A percentile compares a stretch with the other conserved stretches of the same genome.
Conservation (phyloP, 1,139 yeast genomes). For the Hyphopichia burtonii region DNA sequence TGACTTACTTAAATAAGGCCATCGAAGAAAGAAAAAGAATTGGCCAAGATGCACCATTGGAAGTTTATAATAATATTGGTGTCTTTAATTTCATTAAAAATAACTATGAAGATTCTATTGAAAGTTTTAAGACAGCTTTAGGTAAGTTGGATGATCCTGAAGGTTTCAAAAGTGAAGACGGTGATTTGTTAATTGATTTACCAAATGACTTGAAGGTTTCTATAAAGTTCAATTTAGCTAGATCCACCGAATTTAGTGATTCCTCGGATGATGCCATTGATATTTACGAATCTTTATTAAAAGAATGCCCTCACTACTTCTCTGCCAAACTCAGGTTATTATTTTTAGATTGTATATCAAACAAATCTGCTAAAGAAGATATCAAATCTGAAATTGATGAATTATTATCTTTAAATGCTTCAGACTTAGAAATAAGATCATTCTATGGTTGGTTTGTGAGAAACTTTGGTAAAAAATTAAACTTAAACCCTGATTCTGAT, state of each 20-base stretch:
- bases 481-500: conserved; percentile 60
- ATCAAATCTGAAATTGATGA: conserved; percentile 52
- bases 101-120: conserved; percentile 43
- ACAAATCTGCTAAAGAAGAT: conserved; percentile 37
- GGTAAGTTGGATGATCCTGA: conserved; percentile 16
- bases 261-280: conserved; percentile 42
- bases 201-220: conserved; percentile 42
- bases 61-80: conserved; percentile 79
- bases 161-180: conserved; percentile 23
- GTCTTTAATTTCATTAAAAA: conserved; percentile 74
- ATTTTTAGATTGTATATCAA: conserved; percentile 46
- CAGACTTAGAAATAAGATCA: conserved; percentile 80
- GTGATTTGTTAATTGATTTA: conserved; percentile 25
- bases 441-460: conserved; percentile 88
- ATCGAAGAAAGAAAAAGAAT: conserved; percentile 50
- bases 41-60: conserved; percentile 56
- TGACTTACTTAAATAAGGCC: conserved; percentile 57
- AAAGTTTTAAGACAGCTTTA: conserved; percentile 51
- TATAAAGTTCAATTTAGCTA: conserved; percentile 59
- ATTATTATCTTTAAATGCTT: conserved; percentile 53
- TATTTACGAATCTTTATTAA: conserved; percentile 55
- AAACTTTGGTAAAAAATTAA: conserved; percentile 56
- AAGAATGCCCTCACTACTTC: conserved; percentile 65
- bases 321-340: conserved; percentile 75
- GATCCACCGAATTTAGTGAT: conserved; percentile 54